Evolutionary conservation across 257 asterid species (phyloP).

Genomic region (Paulownia fortunei): DNA sequence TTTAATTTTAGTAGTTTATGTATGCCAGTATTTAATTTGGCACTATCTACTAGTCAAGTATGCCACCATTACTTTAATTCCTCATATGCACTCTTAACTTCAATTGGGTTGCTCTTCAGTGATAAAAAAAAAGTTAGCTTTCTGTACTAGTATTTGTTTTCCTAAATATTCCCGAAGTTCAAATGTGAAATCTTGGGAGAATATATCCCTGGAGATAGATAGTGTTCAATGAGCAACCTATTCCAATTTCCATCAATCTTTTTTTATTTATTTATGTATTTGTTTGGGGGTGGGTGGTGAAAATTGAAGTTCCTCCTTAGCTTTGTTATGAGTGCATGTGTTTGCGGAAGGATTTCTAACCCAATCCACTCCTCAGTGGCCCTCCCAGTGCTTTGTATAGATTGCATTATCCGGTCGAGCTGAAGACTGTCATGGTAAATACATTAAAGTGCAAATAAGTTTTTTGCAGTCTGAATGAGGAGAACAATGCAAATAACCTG

Average conservation of each 20-base stretch:
- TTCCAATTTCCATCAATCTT: background rate
- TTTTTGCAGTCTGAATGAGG: slow-evolving; percentile 6
- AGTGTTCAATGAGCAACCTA: background rate
- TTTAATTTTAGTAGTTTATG: background rate
- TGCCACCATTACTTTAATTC: background rate
- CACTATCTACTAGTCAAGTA: too few species aligned
- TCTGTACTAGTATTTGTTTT: background rate
- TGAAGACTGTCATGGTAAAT: background rate
- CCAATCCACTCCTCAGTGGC: background rate
- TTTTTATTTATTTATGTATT: background rate
- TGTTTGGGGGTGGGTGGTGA: background rate
- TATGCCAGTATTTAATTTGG: background rate
- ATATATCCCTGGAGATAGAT: background rate
- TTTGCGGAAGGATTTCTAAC: background rate
- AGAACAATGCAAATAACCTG: background rate
- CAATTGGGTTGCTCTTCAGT: background rate
- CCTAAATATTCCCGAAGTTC: background rate
- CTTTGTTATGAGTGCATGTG: background rate
- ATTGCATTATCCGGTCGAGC: background rate
- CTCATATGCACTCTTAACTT: background rate
- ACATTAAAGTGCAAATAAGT: background rate
- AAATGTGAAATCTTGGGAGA: background rate
- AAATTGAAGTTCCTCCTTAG: background rate
- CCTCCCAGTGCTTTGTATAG: background rate
- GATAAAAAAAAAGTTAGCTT: background rate